phyloP scores from a whole-genome alignment of 768 basidiomycete genomes.

The Macrolepiota albuminosa region DNA sequence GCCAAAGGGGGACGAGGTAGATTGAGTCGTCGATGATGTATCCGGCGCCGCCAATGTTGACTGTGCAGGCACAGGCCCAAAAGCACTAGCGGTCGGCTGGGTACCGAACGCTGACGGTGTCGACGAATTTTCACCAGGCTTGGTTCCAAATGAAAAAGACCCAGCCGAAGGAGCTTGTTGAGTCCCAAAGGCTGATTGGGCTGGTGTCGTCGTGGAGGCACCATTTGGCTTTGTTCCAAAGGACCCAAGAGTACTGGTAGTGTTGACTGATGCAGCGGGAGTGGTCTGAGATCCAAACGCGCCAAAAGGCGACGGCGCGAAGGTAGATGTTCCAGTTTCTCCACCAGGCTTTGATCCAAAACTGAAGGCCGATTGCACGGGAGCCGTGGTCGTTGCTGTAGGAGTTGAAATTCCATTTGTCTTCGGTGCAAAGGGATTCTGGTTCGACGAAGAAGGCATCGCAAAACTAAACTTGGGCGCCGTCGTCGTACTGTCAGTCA shows the following conservation, averaged over 20 bases:
- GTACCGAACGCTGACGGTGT: slow-evolving; percentile 3
- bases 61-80: not conserved
- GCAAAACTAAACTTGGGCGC: slow-evolving; percentile 16
- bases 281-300: not conserved
- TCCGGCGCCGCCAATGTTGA: not conserved
- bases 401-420: not conserved
- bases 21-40: not conserved
- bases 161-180: not conserved
- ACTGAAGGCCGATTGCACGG: not conserved
- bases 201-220: not conserved
- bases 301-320: not conserved
- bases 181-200: slow-evolving; percentile 5
- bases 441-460: slow-evolving; percentile 3
- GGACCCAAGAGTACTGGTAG: not conserved
- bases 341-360: slow-evolving; percentile 3
- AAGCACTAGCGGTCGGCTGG: slow-evolving; percentile 1
- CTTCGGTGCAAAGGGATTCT: slow-evolving; percentile 1
- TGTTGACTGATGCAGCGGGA: not conserved
- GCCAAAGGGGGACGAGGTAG: not conserved
- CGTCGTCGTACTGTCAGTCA: slow-evolving; percentile 1
- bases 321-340: not conserved
- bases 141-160: slow-evolving; percentile 3
- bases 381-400: not conserved
- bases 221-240: not conserved
- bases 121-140: slow-evolving; percentile 1